Evolutionary conservation across 768 basidiomycete species (phyloP), one percentile per base, ranked within the genome.

Genomic region (Leucocoprinus birnbaumii): DNA sequence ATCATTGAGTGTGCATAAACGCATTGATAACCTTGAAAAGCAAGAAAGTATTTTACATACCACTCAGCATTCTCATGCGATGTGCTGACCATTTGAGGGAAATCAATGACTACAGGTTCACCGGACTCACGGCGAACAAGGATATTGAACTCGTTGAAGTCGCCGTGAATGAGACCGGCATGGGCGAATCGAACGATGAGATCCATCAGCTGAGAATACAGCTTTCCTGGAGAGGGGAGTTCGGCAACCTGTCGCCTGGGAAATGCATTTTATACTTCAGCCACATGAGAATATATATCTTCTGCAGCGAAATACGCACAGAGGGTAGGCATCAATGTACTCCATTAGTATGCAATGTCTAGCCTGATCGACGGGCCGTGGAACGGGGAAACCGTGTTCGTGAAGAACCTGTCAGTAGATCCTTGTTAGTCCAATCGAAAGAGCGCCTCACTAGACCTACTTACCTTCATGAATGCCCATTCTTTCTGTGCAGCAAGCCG

Each of bases 111-210:
- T 50, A 98, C 72, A 6, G 95, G 91, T 62, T 92, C 85, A 10
- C 80, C 79, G 19, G 70, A 68, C 51, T 86, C 86, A 44, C 90
- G 83, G 35, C 82, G 82, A 62, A 99, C 94, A 58, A 99, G 84
- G 61, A 99, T 94, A 69, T 99, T 98, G 77, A 98, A 99, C 66
- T 99, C 97, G 72, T 99, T 99, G 73, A 91, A 99, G 62, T 99
- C 97, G 40, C 97, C 95, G 64, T 99, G 97, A 49, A 99, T 98
- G n/a, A 99, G 80, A 4, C 97, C 97, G 14, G 89, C 85, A 35
- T 83, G 85, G 4, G 96, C 95, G 64, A 98, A 89, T 51, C 94
- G 91, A 55, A 98, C 93, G 66, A 98, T 94, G 57, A 98, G 76
- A 68, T 94, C 92, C 97, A 98, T 98, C 43, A 98, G 76, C 16